Base-by-base conservation (phyloP, 768 basidiomycete genomes). In the Leccinum truebloodii region DNA sequence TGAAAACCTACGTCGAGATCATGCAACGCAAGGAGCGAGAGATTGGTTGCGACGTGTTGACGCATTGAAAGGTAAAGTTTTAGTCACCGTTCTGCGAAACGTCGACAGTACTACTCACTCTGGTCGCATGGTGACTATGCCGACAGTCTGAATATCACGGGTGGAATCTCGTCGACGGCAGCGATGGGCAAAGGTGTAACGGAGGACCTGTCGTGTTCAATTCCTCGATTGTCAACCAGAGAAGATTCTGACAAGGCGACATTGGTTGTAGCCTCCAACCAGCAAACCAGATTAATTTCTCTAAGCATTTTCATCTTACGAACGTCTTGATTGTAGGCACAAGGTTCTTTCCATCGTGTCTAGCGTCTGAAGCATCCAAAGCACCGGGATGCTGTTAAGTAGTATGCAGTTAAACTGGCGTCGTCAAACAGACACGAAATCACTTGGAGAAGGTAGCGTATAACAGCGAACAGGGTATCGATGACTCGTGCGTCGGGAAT, bases 171-270 rank as follows among this genome's bases (percentile, higher is more conserved):
- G 37, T 95, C 94, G 53, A 98, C 95, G 10, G 85, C 95, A 20
- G 96, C 96, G 20, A 98, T 98, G 96, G 96, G 95, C 54, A 87
- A 87, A 67, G 96, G 96, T 58, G 94, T 96, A 34, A 97, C 94
- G 0, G 94, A 97, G 78, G 76, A 87, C 39, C 95, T 6, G 50
- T 32, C 4, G 35, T 46, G 56, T 52, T 35, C 50, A 34, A 52
- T 14, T 52, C 51, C 30, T 37, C 34, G 35, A 20, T 14, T 35
- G 32, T 14, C 48, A 18, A 28, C 30, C 18, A 24, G 24, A 20
- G 32, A 52, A 16, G 16, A 10, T 35, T 12, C 16, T 1, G 14
- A 52, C 18, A 41, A n/a, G 20, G 46, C 59, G 6, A 49, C 39
- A 41, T 14, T 58, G 37, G 26, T 41, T 53, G 14, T 32, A 32